These are phyloP conservation scores for Eutrema yunnanense DNA, from an alignment of 345 rosid species.

Conservation along the genomic window DNA sequence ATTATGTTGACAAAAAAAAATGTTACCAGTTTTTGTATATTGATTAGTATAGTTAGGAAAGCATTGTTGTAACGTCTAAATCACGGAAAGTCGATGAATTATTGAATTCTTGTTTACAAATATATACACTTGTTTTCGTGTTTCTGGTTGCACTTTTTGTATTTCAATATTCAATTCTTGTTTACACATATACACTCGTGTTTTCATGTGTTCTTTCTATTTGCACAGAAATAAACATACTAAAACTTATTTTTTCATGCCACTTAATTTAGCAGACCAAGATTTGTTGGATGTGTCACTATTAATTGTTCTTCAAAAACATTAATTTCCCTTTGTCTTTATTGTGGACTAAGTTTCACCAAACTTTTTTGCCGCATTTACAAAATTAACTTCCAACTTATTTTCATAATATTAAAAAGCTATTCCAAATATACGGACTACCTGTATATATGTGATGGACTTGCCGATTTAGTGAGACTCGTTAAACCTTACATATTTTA, in stretches of 20 bases:
- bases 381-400: neutral
- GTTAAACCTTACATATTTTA: neutral
- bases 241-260: neutral
- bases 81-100: slow-evolving; percentile 4
- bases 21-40: too few relatives aligned
- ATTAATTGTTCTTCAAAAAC: neutral
- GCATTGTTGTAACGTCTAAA: neutral
- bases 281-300: neutral
- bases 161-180: neutral
- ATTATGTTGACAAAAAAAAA: too few relatives aligned
- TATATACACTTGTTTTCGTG: neutral
- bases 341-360: neutral
- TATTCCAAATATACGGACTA: neutral
- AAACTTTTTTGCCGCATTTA: neutral
- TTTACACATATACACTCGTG: slow-evolving; percentile 1
- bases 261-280: neutral
- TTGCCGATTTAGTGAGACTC: neutral
- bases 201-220: neutral
- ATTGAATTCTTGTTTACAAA: neutral
- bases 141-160: neutral
- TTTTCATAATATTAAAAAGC: too few relatives aligned
- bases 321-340: too few relatives aligned
- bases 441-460: neutral
- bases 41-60: neutral
- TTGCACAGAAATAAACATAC: too few relatives aligned